Percentiles rank a stretch among this genome's conserved stretches.
Conservation (phyloP, 164 flowering plant genomes). For the Vitis rupestris region DNA sequence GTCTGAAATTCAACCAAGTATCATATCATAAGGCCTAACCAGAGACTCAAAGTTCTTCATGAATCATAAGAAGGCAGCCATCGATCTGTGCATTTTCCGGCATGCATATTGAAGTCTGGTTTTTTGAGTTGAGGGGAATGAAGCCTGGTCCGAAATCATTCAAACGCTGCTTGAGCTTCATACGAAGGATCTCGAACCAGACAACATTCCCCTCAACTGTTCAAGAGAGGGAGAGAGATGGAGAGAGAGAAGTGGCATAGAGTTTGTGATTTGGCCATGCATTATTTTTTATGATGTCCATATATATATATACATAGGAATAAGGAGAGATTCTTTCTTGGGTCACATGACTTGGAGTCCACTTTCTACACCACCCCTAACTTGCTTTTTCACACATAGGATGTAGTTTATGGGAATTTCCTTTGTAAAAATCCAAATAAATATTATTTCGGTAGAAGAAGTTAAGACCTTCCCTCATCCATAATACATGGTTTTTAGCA, state of each 20-base stretch:
- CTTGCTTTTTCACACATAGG: slow-evolving; percentile 38
- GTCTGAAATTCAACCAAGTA: too few species aligned
- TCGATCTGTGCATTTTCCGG: too few species aligned
- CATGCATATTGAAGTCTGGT: neutral
- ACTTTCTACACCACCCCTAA: slow-evolving; percentile 37
- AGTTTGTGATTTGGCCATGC: slow-evolving; percentile 36
- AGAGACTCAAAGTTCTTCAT: too few species aligned
- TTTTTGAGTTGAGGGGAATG: slow-evolving; percentile 70
- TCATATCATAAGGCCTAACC: too few species aligned
- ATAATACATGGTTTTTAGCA: slow-evolving; percentile 5
- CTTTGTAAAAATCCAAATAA: neutral
- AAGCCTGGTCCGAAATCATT: slow-evolving; percentile 92
- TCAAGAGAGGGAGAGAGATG: slow-evolving; percentile 13
- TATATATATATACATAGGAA: slow-evolving; percentile 34
- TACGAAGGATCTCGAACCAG: slow-evolving; percentile 60
- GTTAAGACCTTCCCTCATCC: neutral
- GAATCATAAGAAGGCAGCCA: too few species aligned
- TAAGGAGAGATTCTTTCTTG: slow-evolving; percentile 26
- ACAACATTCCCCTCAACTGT: slow-evolving; percentile 71
- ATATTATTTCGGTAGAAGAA: neutral
- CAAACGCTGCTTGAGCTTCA: slow-evolving; percentile 11
- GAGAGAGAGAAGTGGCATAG: slow-evolving; percentile 14
- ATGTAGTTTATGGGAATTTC: neutral
- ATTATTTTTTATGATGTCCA: slow-evolving; percentile 24
- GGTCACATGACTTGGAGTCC: slow-evolving; percentile 39